These are phyloP conservation scores for Escallonia herrerae DNA, from an alignment of 129 eudicot species.

Conservation along the genomic window DNA sequence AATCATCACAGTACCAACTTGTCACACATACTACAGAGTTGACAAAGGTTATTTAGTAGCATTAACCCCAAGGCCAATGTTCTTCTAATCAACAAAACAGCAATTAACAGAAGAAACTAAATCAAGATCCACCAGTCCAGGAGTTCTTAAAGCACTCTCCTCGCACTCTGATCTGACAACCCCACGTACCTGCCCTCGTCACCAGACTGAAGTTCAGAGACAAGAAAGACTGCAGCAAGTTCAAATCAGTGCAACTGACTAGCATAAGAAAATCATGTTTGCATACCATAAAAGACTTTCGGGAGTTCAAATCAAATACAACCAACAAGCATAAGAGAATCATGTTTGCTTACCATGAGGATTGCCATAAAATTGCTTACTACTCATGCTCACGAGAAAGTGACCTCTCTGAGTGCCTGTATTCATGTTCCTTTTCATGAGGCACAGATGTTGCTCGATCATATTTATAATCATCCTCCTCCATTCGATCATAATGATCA, in stretches of 20 bases:
- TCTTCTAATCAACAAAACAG: neutral
- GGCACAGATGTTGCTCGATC: slow-evolving; percentile 40
- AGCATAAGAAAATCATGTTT: neutral
- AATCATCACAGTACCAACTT: too few relatives aligned
- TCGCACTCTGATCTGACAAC: too few relatives aligned
- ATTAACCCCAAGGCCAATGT: too few relatives aligned
- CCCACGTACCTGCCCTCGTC: too few relatives aligned
- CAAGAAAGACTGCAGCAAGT: neutral
- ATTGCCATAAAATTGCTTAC: too few relatives aligned
- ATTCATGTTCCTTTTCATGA: slow-evolving; percentile 51
- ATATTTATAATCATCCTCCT: slow-evolving; percentile 52
- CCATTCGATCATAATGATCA: slow-evolving; percentile 75
- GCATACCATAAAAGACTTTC: too few relatives aligned
- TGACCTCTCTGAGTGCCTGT: slow-evolving; percentile 52
- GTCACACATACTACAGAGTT: too few relatives aligned
- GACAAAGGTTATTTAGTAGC: too few relatives aligned
- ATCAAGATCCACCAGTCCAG: neutral
- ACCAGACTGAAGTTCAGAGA: neutral
- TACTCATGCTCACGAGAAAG: slow-evolving; percentile 46
- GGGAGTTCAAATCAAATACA: neutral
- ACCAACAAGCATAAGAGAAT: neutral
- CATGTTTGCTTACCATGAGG: neutral
- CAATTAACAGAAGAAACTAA: too few relatives aligned
- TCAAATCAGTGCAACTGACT: neutral
- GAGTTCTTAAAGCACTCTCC: too few relatives aligned